phyloP scores from a whole-genome alignment of 371 early-diverging fungal species.

The Circinella umbellata region DNA sequence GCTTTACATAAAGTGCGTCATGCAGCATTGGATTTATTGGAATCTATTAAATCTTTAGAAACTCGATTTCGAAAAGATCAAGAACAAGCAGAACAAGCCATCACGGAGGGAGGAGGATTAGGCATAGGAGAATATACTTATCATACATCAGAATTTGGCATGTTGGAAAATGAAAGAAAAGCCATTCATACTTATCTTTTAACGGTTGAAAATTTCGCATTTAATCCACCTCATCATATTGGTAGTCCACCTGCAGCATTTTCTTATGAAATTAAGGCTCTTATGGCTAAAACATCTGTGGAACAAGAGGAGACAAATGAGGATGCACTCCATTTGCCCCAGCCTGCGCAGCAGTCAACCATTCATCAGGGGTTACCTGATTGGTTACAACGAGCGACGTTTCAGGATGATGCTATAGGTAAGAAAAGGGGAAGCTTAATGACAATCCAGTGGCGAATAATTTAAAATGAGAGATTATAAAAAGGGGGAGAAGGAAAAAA shows the following conservation, averaged over 20 bases:
- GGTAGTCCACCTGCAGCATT: slow-evolving; percentile 45
- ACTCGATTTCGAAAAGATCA: slow-evolving; percentile 35
- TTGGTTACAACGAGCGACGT: slow-evolving; percentile 45
- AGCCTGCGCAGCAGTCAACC: slow-evolving; percentile 7
- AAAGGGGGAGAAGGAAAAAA: background rate
- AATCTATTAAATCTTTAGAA: slow-evolving; percentile 42
- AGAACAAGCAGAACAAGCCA: slow-evolving; percentile 18
- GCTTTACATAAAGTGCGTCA: slow-evolving; percentile 39
- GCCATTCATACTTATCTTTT: slow-evolving; percentile 30
- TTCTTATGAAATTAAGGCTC: slow-evolving; percentile 44
- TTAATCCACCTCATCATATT: slow-evolving; percentile 54
- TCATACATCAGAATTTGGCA: slow-evolving; percentile 35
- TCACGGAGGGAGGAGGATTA: no score
- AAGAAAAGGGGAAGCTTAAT: slow-evolving; percentile 1
- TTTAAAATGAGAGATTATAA: no score
- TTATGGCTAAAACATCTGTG: slow-evolving; percentile 29
- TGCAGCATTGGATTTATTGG: slow-evolving; percentile 37
- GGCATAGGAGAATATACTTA: slow-evolving; percentile 13
- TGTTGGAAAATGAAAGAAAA: slow-evolving; percentile 40
- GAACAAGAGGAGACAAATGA: background rate
- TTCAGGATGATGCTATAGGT: slow-evolving; percentile 40
- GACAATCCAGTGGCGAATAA: no score
- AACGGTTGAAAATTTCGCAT: slow-evolving; percentile 35
- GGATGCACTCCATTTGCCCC: background rate
- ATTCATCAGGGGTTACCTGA: slow-evolving; percentile 18